These are phyloP conservation scores for Arthrinium puccinioides DNA, from an alignment of 2,329 filamentous ascomycete genomes.

Conservation along the genomic window DNA sequence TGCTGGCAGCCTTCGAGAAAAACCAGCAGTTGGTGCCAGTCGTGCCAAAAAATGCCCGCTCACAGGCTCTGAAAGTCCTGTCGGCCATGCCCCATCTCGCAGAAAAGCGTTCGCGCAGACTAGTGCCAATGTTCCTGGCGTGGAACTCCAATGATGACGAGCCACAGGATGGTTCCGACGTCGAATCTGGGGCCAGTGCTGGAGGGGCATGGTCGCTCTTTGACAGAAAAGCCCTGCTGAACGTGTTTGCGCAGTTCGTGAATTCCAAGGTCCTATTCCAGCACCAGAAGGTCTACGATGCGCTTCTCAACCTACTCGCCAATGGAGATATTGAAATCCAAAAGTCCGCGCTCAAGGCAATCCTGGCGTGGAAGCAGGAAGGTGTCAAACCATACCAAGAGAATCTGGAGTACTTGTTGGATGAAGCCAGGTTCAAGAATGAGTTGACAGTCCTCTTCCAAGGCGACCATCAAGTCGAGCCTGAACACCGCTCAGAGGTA, in stretches of 20 bases:
- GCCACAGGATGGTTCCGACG: slow-evolving; percentile 20
- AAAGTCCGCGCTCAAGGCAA: slow-evolving; percentile 72
- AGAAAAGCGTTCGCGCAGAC: slow-evolving; percentile 75
- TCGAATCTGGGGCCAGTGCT: slow-evolving; percentile 7
- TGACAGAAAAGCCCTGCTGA: slow-evolving; percentile 78
- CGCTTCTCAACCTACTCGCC: slow-evolving; percentile 66
- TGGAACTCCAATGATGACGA: slow-evolving; percentile 61
- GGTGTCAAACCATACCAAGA: slow-evolving; percentile 74
- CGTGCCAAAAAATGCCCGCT: slow-evolving; percentile 52
- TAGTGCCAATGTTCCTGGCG: slow-evolving; percentile 79
- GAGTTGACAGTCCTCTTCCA: slow-evolving; percentile 87
- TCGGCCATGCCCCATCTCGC: slow-evolving; percentile 66
- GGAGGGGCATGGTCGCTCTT: slow-evolving; percentile 58
- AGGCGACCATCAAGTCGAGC: slow-evolving; percentile 63
- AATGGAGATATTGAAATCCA: slow-evolving; percentile 92
- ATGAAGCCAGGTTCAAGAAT: slow-evolving; percentile 87
- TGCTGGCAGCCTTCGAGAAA: slow-evolving; percentile 57
- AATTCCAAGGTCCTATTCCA: slow-evolving; percentile 83
- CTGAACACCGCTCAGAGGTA: slow-evolving; percentile 63
- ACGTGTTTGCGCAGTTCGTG: slow-evolving; percentile 73
- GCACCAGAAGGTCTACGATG: slow-evolving; percentile 65
- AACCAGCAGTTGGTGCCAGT: slow-evolving; percentile 49
- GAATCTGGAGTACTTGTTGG: slow-evolving; percentile 76
- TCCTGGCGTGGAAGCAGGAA: slow-evolving; percentile 83
- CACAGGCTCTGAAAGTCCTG: slow-evolving; percentile 74